Evolutionary conservation across 495 filamentous ascomycete genomes (phyloP).

Genomic region (Penicillium simplicissimum): DNA sequence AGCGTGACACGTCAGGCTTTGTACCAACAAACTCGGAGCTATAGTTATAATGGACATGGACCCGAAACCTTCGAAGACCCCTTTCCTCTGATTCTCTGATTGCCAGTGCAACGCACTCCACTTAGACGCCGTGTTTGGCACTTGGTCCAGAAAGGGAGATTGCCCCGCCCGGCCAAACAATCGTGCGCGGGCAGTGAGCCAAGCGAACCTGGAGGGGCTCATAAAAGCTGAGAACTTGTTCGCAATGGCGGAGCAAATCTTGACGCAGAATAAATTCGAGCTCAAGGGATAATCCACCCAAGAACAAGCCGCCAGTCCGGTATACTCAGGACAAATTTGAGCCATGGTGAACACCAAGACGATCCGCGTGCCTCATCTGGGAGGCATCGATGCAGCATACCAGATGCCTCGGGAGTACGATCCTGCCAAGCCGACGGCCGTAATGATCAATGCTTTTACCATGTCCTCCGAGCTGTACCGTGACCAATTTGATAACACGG

Average conservation of each 20-base stretch:
- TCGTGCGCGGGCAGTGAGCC: not conserved
- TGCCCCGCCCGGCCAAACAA: conserved; percentile 1
- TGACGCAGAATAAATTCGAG: not conserved
- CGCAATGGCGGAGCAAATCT: not conserved
- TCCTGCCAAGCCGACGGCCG: conserved; percentile 37
- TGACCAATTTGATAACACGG: conserved; percentile 28
- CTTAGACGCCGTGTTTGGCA: not conserved
- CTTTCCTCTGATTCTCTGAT: not conserved
- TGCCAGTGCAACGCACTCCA: not conserved
- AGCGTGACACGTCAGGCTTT: not conserved
- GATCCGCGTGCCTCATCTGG: conserved; percentile 38
- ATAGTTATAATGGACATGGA: not conserved
- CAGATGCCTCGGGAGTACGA: conserved; percentile 37
- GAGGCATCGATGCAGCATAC: conserved; percentile 38
- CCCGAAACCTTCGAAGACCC: conserved; percentile 8
- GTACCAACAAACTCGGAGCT: not conserved
- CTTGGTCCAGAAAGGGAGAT: not conserved
- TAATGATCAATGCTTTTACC: conserved; percentile 42
- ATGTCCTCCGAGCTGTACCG: conserved; percentile 34
- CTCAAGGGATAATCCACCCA: not conserved
- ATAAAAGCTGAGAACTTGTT: not conserved
- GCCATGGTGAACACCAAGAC: conserved; percentile 26
- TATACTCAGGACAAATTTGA: not conserved
- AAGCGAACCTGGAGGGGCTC: not conserved
- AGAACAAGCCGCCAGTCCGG: too few species aligned